A percentile compares a stretch with the other conserved stretches of the same genome.
These are phyloP conservation scores for Fusarium sp. DNA, from an alignment of 2,329 filamentous ascomycete genomes.

Conservation along the genomic window DNA sequence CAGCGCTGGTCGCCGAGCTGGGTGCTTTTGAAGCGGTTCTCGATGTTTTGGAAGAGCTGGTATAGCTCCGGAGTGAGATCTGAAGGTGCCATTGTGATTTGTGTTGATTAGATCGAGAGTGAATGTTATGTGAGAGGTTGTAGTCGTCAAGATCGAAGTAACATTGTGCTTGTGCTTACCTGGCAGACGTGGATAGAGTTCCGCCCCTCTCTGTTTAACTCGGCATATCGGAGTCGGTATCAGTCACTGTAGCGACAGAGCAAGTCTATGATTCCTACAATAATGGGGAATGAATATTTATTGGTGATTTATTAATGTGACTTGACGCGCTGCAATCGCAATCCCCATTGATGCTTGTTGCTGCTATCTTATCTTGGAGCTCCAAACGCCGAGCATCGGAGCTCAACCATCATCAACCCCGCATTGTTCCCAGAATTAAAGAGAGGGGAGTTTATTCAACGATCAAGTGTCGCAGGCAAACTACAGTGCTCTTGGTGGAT, in stretches of 20 bases:
- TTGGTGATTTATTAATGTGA: neutral
- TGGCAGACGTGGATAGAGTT: neutral
- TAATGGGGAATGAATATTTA: neutral
- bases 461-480: too few relatives aligned
- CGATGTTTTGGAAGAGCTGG: slow-evolving; percentile 26
- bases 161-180: neutral
- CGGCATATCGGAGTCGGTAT: neutral
- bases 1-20: slow-evolving; percentile 28
- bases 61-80: slow-evolving; percentile 16
- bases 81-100: slow-evolving; percentile 9
- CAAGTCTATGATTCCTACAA: neutral
- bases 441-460: too few relatives aligned
- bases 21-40: slow-evolving; percentile 25
- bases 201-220: neutral
- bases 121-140: neutral
- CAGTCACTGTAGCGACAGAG: neutral
- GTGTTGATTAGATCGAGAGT: neutral
- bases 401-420: too few relatives aligned
- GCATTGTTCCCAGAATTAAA: neutral
- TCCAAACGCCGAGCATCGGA: neutral
- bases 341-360: neutral
- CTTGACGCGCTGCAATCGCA: neutral
- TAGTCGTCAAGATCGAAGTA: neutral
- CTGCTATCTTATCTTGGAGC: neutral
- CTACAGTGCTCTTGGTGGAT: too few relatives aligned